Percentiles rank a stretch among this genome's conserved stretches.
These are phyloP conservation scores for Alloascoidea hylecoeti DNA, from an alignment of 805 yeast genomes.

Conservation along the genomic window DNA sequence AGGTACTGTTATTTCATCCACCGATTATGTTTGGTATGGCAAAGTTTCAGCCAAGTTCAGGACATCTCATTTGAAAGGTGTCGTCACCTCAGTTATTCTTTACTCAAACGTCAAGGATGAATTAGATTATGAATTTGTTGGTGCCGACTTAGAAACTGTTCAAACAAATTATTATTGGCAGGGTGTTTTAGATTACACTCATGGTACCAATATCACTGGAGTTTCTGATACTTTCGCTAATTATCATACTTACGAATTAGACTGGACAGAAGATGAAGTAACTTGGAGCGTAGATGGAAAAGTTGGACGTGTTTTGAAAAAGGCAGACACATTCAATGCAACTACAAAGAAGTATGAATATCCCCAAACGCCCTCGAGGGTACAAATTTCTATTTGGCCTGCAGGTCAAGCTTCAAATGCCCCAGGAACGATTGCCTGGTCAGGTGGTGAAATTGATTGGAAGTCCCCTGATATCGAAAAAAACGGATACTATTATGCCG, in stretches of 20 bases:
- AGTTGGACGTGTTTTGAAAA: conserved; percentile 48
- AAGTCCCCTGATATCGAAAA: conserved; percentile 53
- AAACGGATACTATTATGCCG: conserved; percentile 72
- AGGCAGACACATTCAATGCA: conserved; percentile 33
- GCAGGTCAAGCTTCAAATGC: conserved; percentile 45
- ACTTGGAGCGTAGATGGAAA: conserved; percentile 66
- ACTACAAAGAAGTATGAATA: conserved; percentile 37
- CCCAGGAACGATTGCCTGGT: conserved; percentile 56
- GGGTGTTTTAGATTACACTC: conserved; percentile 57
- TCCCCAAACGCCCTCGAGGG: conserved; percentile 66
- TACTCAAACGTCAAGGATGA: conserved; percentile 84
- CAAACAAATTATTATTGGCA: conserved; percentile 75
- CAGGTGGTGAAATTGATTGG: conserved; percentile 87
- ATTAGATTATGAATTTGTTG: conserved; percentile 79
- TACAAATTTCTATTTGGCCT: conserved; percentile 68
- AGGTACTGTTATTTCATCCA: conserved; percentile 73
- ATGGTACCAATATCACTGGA: conserved; percentile 29
- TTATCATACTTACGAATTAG: conserved; percentile 65
- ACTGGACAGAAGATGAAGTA: conserved; percentile 65
- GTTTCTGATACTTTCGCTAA: conserved; percentile 43
- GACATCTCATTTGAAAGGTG: conserved; percentile 68
- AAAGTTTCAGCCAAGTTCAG: conserved; percentile 55
- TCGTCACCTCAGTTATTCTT: conserved; percentile 67
- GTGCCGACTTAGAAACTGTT: conserved; percentile 48
- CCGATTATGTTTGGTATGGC: conserved; percentile 81